These are phyloP conservation scores for Tylopilus sp. DNA, from an alignment of 1,284 basidiomycete species.

Conservation along the genomic window DNA sequence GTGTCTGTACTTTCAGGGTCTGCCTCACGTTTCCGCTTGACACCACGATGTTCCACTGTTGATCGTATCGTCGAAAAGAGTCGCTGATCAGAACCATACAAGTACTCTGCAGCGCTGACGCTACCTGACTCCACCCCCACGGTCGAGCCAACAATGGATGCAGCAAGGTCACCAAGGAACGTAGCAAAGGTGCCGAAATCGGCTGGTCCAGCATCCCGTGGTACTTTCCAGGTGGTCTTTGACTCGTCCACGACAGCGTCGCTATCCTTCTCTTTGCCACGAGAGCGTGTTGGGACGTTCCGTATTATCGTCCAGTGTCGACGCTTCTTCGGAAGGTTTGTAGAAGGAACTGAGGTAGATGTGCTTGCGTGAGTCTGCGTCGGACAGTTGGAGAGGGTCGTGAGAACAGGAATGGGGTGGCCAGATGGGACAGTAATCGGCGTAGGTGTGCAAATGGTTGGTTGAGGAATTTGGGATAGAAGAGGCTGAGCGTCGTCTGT, in stretches of 20 bases:
- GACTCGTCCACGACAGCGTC: slow-evolving; percentile 48
- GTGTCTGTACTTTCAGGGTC: slow-evolving; percentile 7
- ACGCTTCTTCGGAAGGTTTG: slow-evolving; percentile 30
- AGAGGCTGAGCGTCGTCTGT: slow-evolving; percentile 14
- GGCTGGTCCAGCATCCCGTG: slow-evolving; percentile 61
- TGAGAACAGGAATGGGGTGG: slow-evolving; percentile 27
- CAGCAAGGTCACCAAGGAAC: slow-evolving; percentile 48
- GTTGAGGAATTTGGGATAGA: slow-evolving; percentile 7
- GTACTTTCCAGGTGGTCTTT: slow-evolving; percentile 52
- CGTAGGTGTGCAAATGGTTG: slow-evolving; percentile 8
- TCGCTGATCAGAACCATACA: slow-evolving; percentile 48
- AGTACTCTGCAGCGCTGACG: slow-evolving; percentile 13
- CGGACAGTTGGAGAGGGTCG: slow-evolving; percentile 19
- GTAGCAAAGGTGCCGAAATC: slow-evolving; percentile 73
- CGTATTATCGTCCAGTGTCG: slow-evolving; percentile 57
- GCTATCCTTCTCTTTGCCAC: slow-evolving; percentile 65
- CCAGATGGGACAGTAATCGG: slow-evolving; percentile 26
- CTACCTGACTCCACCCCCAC: neutral
- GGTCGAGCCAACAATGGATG: slow-evolving; percentile 27
- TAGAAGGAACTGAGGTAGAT: slow-evolving; percentile 11
- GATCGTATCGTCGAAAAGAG: slow-evolving; percentile 49
- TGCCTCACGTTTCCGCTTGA: slow-evolving; percentile 26
- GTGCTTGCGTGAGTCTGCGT: slow-evolving; percentile 4
- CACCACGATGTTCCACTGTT: slow-evolving; percentile 35
- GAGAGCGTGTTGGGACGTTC: slow-evolving; percentile 53